Evolutionary conservation across 2,329 filamentous ascomycete species (phyloP).

Genomic region (Ophiosphaerella herpotricha): DNA sequence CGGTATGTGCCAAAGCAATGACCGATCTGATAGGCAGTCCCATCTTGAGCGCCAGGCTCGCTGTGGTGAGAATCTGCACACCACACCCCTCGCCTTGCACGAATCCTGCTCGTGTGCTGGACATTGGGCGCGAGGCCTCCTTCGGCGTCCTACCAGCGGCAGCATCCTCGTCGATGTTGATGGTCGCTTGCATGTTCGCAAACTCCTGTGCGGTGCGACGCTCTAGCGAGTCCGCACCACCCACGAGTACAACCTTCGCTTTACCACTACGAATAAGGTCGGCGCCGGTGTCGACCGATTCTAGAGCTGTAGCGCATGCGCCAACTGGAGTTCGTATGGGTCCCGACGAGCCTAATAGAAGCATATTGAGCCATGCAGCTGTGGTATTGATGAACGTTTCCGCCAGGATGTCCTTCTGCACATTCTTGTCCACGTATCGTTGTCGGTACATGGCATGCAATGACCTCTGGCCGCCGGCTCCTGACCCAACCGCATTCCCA

Average conservation of each 20-base stretch:
- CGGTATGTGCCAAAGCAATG: constrained; percentile 88
- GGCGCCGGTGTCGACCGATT: constrained; percentile 96
- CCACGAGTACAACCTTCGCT: constrained; percentile 94
- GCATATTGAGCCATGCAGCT: constrained; percentile 99
- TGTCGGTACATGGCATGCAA: constrained; percentile 90
- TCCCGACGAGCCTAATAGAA: constrained; percentile 93
- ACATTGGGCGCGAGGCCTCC: constrained; percentile 98
- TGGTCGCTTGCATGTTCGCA: constrained; percentile 99
- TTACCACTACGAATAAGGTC: constrained; percentile 99
- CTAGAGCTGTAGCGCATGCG: constrained; percentile 94
- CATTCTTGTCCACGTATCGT: constrained; percentile 67
- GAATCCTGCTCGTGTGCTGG: constrained; percentile 95
- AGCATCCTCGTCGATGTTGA: constrained; percentile 95
- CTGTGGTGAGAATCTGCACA: constrained; percentile 98
- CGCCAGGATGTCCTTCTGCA: constrained; percentile 98
- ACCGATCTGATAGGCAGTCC: constrained; percentile 97
- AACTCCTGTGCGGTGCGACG: constrained; percentile 99
- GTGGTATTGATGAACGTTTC: constrained; percentile 99
- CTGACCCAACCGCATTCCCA: constrained; percentile 96
- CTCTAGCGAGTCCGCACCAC: constrained; percentile 98
- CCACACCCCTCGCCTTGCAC: constrained; percentile 99
- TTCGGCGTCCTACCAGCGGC: constrained; percentile 90
- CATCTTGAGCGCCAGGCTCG: constrained; percentile 94
- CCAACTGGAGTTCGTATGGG: constrained; percentile 98
- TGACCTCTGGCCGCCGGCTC: constrained; percentile 92